Evolutionary conservation across 129 eudicot genomes (phyloP), one percentile per base, ranked within the genome.

Genomic region (Flaveria brownii): DNA sequence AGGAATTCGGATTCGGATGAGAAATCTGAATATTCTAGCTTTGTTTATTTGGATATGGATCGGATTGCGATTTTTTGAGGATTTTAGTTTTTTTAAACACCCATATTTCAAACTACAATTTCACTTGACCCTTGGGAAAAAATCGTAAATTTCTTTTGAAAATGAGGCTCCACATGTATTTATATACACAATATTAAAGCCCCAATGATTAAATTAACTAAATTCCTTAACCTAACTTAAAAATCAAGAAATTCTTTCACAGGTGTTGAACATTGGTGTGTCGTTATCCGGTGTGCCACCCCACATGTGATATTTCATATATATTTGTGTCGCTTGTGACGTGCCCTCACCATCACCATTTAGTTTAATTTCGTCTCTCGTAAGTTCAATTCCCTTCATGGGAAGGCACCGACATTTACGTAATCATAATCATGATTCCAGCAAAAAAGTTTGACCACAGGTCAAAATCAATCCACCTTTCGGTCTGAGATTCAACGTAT

Each of bases 201-300:
- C 30, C 11, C 22, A 57, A 20, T 20, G 2, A 2, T 57, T 43
- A 45, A 9, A 49, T 20, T 2, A 10, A 57, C 10, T 1, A 20
- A 57, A 57, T 57, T 20, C 60, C 70, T 45, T 42, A 57, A 69
- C 42, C 26, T n/a, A 18, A 12, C n/a, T 42, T 26, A 16, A 2
- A 46, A 17, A 22, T 42, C 15, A 66, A 63, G 20, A 18, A 69
- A 33, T 45, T 18, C 47, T 4, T 43, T 78, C 71, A 78, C 71
- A 78, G 12, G 70, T 22, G 62, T n/a, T 56, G 77, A 78, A 78
- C 77, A 70, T 78, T 78, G 71, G 12, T 59, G n/a, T 74, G 82
- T 84, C 80, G 63, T 62, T 81, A 72, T 77, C 80, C 39, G 41
- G 66, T 62, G 78, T 74, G 60, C 85, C 90, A 81, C 73, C 90